A percentile compares a stretch with the other conserved stretches of the same genome.
Evolutionary conservation across 768 basidiomycete genomes (phyloP).

Genomic region (Rhizopogon salebrosus): DNA sequence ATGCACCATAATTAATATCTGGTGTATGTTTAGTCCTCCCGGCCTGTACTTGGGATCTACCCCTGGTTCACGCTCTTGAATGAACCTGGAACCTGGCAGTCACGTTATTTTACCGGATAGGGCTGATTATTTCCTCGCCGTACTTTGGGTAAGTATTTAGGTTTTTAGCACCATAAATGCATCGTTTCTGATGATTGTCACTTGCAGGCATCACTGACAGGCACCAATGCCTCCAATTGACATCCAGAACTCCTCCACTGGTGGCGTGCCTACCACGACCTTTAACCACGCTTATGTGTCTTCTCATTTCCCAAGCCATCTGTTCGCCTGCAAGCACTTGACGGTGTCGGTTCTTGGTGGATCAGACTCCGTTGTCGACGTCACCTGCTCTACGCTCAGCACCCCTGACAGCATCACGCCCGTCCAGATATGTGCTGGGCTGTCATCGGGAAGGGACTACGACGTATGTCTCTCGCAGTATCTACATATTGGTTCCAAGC

Average conservation of each 20-base stretch:
- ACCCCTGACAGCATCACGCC: constrained; percentile 21
- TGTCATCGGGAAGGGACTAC: constrained; percentile 83
- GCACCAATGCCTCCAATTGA: constrained; percentile 81
- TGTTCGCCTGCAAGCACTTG: constrained; percentile 95
- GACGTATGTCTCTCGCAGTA: constrained; percentile 73
- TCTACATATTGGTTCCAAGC: constrained; percentile 95
- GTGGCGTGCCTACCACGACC: too few relatives aligned
- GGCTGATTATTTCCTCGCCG: constrained; percentile 61
- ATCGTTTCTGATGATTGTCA: background rate
- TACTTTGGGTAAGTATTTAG: constrained; percentile 57
- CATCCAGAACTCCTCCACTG: constrained; percentile 82
- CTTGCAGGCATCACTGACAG: constrained; percentile 77
- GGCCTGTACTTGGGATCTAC: constrained; percentile 9
- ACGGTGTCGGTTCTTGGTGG: too few relatives aligned
- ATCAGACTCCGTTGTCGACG: constrained; percentile 14
- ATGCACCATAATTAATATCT: constrained; percentile 60
- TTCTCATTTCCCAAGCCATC: constrained; percentile 89
- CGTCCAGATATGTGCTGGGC: constrained; percentile 89
- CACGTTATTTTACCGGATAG: constrained; percentile 41
- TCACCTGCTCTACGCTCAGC: constrained; percentile 2
- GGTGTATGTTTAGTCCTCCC: constrained; percentile 45
- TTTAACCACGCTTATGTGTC: constrained; percentile 81
- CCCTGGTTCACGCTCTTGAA: constrained; percentile 1
- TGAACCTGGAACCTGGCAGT: background rate
- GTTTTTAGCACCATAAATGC: background rate